Percentiles rank a stretch among this genome's conserved stretches.
These are phyloP conservation scores for Linum trigynum DNA, from an alignment of 345 rosid species.

Conservation along the genomic window DNA sequence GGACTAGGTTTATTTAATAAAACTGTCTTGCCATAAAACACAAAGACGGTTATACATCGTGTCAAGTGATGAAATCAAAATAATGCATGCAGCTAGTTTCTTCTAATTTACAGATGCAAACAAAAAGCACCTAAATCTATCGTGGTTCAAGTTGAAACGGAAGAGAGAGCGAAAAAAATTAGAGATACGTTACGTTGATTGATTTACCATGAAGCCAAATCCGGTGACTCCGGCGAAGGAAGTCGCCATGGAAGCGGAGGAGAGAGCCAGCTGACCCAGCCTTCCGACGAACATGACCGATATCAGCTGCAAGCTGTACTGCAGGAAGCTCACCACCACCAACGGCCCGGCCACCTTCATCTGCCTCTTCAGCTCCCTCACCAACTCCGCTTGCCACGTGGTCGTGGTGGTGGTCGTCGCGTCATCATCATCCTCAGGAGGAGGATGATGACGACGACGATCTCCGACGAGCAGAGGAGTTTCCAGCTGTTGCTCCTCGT, in stretches of 20 bases:
- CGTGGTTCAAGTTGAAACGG: background rate
- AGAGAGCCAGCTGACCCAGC: background rate
- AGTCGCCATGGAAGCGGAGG: background rate
- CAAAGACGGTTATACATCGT: too few relatives aligned
- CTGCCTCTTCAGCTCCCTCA: background rate
- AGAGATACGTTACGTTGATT: background rate
- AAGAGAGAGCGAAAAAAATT: background rate
- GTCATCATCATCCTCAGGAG: too few relatives aligned
- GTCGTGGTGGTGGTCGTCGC: too few relatives aligned
- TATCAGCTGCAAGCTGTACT: conserved; percentile 3
- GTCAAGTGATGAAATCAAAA: too few relatives aligned
- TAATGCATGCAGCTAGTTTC: too few relatives aligned
- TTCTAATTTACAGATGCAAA: too few relatives aligned
- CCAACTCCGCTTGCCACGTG: too few relatives aligned
- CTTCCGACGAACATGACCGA: background rate
- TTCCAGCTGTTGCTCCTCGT: too few relatives aligned
- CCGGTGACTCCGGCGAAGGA: conserved; percentile 8
- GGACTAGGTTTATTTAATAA: too few relatives aligned
- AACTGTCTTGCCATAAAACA: too few relatives aligned
- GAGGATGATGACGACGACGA: too few relatives aligned
- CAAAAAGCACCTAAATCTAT: background rate
- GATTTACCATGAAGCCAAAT: conserved; percentile 1
- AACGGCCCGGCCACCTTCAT: background rate
- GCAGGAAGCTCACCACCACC: background rate
- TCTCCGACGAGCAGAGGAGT: too few relatives aligned